phyloP scores from a whole-genome alignment of 2,329 filamentous ascomycete genomes.

The Cytospora paraplurivora region DNA sequence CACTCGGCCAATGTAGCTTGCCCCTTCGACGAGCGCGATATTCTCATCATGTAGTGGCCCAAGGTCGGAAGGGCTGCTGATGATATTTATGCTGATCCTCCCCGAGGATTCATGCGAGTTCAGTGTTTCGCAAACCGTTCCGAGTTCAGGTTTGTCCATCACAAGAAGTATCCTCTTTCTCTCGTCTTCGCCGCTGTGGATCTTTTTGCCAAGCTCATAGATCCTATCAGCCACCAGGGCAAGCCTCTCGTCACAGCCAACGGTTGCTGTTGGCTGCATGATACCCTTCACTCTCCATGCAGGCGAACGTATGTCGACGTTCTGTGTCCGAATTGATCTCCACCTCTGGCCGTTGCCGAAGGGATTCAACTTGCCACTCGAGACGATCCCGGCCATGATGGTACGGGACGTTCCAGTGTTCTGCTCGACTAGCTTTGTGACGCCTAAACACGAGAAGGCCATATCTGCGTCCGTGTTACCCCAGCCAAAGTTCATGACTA shows the following conservation, averaged over 20 bases:
- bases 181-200: background rate
- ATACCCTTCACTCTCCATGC: background rate
- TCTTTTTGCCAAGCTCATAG: background rate
- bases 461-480: background rate
- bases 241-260: background rate
- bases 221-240: background rate
- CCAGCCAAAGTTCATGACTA: conserved; percentile 8
- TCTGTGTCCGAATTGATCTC: background rate
- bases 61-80: background rate
- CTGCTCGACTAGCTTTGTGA: background rate
- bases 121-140: too few relatives aligned
- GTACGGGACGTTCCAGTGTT: background rate
- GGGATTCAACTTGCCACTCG: background rate
- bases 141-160: background rate
- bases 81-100: too few relatives aligned
- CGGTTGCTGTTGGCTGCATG: background rate
- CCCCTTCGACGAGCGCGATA: background rate
- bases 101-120: too few relatives aligned
- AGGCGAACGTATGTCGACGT: background rate
- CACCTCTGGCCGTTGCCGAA: background rate
- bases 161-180: background rate
- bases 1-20: background rate
- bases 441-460: background rate
- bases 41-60: background rate
- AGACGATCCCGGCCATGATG: conserved; percentile 4